Conservation (phyloP, 208 protist genomes). For the Paratrypanosoma confusum region DNA sequence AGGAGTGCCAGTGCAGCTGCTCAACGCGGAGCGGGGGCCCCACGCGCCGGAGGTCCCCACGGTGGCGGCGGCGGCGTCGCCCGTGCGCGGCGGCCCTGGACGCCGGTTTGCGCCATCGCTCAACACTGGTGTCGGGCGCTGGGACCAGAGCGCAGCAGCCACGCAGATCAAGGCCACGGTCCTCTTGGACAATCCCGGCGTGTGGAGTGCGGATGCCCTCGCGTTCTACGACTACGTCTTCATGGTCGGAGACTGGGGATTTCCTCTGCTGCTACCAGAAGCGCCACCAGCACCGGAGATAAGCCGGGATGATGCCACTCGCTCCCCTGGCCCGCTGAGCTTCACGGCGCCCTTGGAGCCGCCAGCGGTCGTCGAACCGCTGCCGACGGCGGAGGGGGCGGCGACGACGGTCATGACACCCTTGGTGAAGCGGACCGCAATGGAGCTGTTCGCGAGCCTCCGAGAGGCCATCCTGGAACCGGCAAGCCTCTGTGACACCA, state of each 20-base stretch:
- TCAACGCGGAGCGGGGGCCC: not conserved
- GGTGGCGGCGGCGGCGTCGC: not conserved
- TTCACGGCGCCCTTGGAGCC: not conserved
- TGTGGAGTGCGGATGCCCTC: slow-evolving; percentile 7
- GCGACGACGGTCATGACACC: not conserved
- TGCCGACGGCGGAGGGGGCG: slow-evolving; percentile 1
- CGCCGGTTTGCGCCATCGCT: too few species aligned
- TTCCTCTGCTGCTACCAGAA: slow-evolving; percentile 4
- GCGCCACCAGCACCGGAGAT: not conserved
- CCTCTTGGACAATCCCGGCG: too few species aligned
- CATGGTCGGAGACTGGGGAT: slow-evolving; percentile 9
- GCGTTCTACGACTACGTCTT: slow-evolving; percentile 11
- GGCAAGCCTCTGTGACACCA: too few species aligned
- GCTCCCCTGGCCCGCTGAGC: not conserved
- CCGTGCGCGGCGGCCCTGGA: too few species aligned
- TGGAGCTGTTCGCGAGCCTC: not conserved
- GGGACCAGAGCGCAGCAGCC: too few species aligned
- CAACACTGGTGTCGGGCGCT: too few species aligned
- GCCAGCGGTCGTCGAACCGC: too few species aligned
- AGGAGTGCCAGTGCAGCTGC: slow-evolving; percentile 1
- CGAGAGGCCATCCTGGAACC: too few species aligned
- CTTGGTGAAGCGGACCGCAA: not conserved
- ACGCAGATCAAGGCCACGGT: too few species aligned
- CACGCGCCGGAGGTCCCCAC: not conserved
- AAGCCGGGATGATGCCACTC: not conserved